Base-by-base conservation (phyloP, 2,329 filamentous ascomycete genomes). In the Aspergillus tanneri region DNA sequence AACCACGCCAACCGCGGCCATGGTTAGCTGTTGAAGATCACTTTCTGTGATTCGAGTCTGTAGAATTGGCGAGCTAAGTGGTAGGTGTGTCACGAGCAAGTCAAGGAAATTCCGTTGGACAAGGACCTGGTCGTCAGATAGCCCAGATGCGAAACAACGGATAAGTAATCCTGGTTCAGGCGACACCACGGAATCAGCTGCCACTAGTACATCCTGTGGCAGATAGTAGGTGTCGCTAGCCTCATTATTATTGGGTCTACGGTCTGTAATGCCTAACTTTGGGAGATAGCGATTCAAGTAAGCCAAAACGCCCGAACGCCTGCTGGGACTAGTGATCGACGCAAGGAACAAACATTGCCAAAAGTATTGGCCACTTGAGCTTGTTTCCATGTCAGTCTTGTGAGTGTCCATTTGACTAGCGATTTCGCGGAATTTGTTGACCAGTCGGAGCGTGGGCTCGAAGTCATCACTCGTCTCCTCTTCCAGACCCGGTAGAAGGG, bases 401-500 rank as follows among this genome's bases (percentile, higher is more conserved):
- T 66, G 64, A 59, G 22, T 83, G 73, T 48, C 84, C 77, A 59
- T 90, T 81, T 39, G 57, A 12, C 59, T 61, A 16, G 66, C 60
- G 7, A 82, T 79, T 49, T 79, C 71, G 62, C 91, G 90, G 66
- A 97, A 84, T 47, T 81, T 84, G 59, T 93, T 86, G 38, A 97
- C 67, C 8, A 96, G 82, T 49, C 80, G 82, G 47, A 96, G 68
- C 2, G 91, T 95, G 45, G 88, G 82, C 54, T 97, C 92, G 67
- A 97, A 99, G 65, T 99, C 95, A 65, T 99, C 93, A 56, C 91
- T 95, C 7, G 90, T 95, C 67, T 97, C 93, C 57, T 99, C 93
- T 68, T 99, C 93, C 2, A 99, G 72, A 0, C 91, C 93, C 0
- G 93, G 93, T 3, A 99, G 75, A 23, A 99, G 76, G n/a, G 89